Evolutionary conservation across 23 red algal genomes (phyloP).

Genomic region (Pyropia yezoensis): DNA sequence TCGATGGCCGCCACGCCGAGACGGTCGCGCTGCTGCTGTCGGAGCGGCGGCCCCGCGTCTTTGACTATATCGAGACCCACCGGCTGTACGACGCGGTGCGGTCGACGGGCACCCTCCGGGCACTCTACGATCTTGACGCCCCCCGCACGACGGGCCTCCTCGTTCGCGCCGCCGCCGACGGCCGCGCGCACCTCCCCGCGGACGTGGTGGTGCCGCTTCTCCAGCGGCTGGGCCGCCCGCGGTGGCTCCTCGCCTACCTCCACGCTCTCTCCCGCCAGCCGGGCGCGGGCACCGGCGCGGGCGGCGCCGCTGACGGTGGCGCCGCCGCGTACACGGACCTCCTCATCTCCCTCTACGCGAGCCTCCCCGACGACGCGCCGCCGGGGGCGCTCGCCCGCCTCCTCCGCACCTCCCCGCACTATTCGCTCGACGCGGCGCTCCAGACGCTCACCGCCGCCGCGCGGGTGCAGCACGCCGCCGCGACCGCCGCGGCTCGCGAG

Average conservation of each 20-base stretch:
- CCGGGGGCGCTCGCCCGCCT: conserved; percentile 29
- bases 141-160: conserved; percentile 49
- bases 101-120: conserved; percentile 28
- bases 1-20: conserved; percentile 74
- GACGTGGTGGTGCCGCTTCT: conserved; percentile 68
- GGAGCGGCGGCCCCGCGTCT: conserved; percentile 29
- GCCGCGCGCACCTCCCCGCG: conserved; percentile 34
- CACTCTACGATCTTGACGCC: conserved; percentile 47
- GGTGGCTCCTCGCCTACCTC: conserved; percentile 60
- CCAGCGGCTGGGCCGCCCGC: conserved; percentile 34
- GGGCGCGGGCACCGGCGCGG: too few species aligned
- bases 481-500: too few species aligned
- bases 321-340: conserved; percentile 38
- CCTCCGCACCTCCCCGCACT: conserved; percentile 46
- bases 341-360: conserved; percentile 32
- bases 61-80: conserved; percentile 73
- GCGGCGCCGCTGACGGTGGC: neutral
- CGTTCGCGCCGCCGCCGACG: conserved; percentile 39
- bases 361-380: conserved; percentile 12
- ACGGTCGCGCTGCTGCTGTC: conserved; percentile 56
- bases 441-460: conserved; percentile 1
- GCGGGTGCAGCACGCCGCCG: neutral
- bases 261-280: conserved; percentile 41
- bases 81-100: conserved; percentile 67
- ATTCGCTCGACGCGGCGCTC: conserved; percentile 53